A percentile compares a stretch with the other conserved stretches of the same genome.
These are phyloP conservation scores for Calendula officinalis DNA, from an alignment of 129 eudicot genomes.

Conservation along the genomic window DNA sequence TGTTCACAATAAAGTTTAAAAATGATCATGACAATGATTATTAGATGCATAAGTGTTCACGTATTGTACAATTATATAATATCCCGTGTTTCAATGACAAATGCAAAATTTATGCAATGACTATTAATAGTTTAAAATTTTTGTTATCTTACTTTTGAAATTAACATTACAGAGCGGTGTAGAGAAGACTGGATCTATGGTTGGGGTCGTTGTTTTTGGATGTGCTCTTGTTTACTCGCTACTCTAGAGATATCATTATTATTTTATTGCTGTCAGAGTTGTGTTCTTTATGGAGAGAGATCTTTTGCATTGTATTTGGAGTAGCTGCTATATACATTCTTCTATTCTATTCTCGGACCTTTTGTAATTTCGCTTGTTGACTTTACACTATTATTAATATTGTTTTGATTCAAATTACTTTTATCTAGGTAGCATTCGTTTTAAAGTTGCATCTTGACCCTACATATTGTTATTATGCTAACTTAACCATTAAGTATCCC, in stretches of 20 bases:
- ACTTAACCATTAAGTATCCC: too few relatives aligned
- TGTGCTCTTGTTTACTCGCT: conserved; percentile 42
- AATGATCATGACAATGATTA: too few relatives aligned
- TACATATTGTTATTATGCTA: too few relatives aligned
- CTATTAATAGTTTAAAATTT: not conserved
- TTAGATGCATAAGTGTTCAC: too few relatives aligned
- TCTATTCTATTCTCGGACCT: conserved; percentile 19
- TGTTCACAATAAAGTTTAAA: too few relatives aligned
- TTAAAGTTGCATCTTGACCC: too few relatives aligned
- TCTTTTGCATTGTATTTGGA: conserved; percentile 34
- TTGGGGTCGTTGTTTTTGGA: conserved; percentile 48
- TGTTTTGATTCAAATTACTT: conserved; percentile 19
- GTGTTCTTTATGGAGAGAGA: conserved; percentile 19
- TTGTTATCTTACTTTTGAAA: conserved; percentile 4
- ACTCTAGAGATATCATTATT: conserved; percentile 27
- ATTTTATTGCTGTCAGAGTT: conserved; percentile 9
- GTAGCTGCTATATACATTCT: conserved; percentile 38
- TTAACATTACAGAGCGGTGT: conserved; percentile 53
- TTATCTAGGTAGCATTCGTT: not conserved
- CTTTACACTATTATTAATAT: conserved; percentile 9
- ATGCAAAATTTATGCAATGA: too few relatives aligned
- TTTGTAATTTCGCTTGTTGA: conserved; percentile 34
- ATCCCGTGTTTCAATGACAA: too few relatives aligned
- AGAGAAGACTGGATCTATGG: conserved; percentile 45
- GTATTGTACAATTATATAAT: too few relatives aligned